Evolutionary conservation across 495 filamentous ascomycete species (phyloP).

Genomic region (Xylaria curta): DNA sequence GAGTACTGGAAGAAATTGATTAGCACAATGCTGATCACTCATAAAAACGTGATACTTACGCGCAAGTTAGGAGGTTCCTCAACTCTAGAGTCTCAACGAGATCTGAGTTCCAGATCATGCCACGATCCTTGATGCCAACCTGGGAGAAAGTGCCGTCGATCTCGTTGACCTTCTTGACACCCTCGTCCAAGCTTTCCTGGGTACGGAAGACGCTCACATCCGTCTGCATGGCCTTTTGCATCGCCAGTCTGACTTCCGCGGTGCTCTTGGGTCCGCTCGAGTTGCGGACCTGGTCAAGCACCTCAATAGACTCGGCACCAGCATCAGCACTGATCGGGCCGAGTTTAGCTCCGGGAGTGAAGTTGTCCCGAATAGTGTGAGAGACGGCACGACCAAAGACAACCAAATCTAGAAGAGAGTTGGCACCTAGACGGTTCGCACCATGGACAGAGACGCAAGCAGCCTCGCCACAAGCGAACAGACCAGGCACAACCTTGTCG

Average conservation of each 20-base stretch:
- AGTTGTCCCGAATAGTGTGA: slow-evolving; percentile 91
- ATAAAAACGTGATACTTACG: slow-evolving; percentile 59
- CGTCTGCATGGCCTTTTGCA: slow-evolving; percentile 98
- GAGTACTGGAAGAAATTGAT: slow-evolving; percentile 54
- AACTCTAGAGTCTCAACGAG: slow-evolving; percentile 95
- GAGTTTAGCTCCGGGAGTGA: slow-evolving; percentile 77
- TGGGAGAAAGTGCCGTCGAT: slow-evolving; percentile 81
- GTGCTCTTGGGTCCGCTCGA: slow-evolving; percentile 85
- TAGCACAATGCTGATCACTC: slow-evolving; percentile 25
- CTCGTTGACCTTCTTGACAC: slow-evolving; percentile 77
- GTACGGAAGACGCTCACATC: slow-evolving; percentile 98
- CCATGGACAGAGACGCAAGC: slow-evolving; percentile 98
- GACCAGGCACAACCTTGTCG: slow-evolving; percentile 91
- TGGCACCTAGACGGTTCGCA: slow-evolving; percentile 95
- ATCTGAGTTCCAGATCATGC: slow-evolving; percentile 99
- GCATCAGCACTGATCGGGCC: slow-evolving; percentile 80
- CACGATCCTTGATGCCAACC: slow-evolving; percentile 93
- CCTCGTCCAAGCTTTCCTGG: slow-evolving; percentile 84
- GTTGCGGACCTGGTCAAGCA: slow-evolving; percentile 84
- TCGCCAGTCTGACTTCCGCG: slow-evolving; percentile 83
- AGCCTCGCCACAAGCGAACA: slow-evolving; percentile 96
- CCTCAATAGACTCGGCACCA: slow-evolving; percentile 82
- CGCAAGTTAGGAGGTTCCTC: slow-evolving; percentile 92
- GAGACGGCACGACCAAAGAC: slow-evolving; percentile 97
- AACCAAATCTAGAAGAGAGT: slow-evolving; percentile 95